These are phyloP conservation scores for Alternaria tenuissima DNA, from an alignment of 2,329 filamentous ascomycete genomes.

Conservation along the genomic window DNA sequence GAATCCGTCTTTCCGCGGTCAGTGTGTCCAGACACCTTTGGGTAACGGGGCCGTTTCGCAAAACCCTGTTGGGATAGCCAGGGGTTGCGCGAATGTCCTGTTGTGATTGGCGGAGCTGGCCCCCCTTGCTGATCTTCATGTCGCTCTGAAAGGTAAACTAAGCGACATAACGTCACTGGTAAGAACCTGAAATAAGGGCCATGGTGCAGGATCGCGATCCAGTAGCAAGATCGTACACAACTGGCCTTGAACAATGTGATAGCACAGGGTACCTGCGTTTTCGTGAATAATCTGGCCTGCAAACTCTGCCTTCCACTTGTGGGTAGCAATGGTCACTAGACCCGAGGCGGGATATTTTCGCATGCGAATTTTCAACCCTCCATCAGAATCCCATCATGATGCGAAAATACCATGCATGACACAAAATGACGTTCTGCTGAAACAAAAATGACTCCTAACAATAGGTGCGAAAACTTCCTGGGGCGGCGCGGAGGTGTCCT, in stretches of 20 bases:
- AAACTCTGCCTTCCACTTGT: slow-evolving; percentile 2
- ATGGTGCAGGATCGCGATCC: slow-evolving; percentile 37
- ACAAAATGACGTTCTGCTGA: slow-evolving; percentile 24
- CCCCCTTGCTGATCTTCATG: slow-evolving; percentile 29
- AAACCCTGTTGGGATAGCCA: slow-evolving; percentile 21
- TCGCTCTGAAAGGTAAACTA: slow-evolving; percentile 21
- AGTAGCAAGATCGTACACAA: slow-evolving; percentile 15
- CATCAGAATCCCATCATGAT: slow-evolving; percentile 21
- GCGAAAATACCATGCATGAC: slow-evolving; percentile 14
- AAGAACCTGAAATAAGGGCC: slow-evolving; percentile 21
- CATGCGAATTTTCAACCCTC: slow-evolving; percentile 11
- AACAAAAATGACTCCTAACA: slow-evolving; percentile 5
- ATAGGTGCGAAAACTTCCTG: neutral
- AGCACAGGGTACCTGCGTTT: slow-evolving; percentile 37
- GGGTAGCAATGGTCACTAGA: neutral
- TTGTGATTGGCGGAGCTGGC: slow-evolving; percentile 32
- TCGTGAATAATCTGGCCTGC: slow-evolving; percentile 9
- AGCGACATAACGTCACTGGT: slow-evolving; percentile 43
- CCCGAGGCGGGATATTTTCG: slow-evolving; percentile 8
- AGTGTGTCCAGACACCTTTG: slow-evolving; percentile 15
- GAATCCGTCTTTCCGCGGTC: slow-evolving; percentile 22
- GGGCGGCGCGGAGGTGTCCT: neutral
- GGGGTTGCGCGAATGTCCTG: neutral
- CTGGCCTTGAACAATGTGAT: slow-evolving; percentile 27
- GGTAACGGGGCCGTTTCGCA: slow-evolving; percentile 16